Evolutionary conservation across 768 basidiomycete species (phyloP), one percentile per base, ranked within the genome.

Genomic region (Tephrocybe sp.): DNA sequence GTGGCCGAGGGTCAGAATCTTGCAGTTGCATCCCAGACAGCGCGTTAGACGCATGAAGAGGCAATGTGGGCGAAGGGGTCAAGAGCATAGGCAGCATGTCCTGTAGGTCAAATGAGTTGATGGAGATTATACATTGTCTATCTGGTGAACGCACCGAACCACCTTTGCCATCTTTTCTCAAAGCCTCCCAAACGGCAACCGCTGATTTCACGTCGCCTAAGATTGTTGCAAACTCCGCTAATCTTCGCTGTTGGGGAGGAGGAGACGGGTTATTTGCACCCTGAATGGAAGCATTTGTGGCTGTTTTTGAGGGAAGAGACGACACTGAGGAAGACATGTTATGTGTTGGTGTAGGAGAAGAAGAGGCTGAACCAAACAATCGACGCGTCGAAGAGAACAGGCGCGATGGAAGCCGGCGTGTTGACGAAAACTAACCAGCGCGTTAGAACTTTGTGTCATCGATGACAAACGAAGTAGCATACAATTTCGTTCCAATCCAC

Each of bases 201-300:
- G 95, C 96, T 30, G 95, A 75, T 59, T 90, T 92, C 65, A 84
- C 83, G 67, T 99, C 97, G 3, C 93, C 89, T 2, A 98, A 69
- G 52, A 95, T 82, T 16, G 97, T 97, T 8, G 92, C 85, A 69
- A 98, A 95, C 66, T 99, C 97, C 9, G 94, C 97, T 3, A 98
- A 73, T n/a, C 96, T 84, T 39, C 93, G 79, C 56, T 87, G 83
- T 59, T 87, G 90, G 6, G 79, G 76, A 22, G 74, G 62, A 35
- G 45, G 22, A 39, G 43, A 33, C 6, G 55, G 39, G 51, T 55
- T 34, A 49, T 60, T 19, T 52, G 52, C 35, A 60, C 57, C 31
- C 60, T 56, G 72, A 39, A 63, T 48, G 17, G 66, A 56, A 4
- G 60, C 60, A n/a, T 67, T 69, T 14, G 69, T 70, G 36, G 70